A percentile compares a stretch with the other conserved stretches of the same genome.
Evolutionary conservation across 2,329 filamentous ascomycete species (phyloP).

Genomic region (Sordariomycetes sp.): DNA sequence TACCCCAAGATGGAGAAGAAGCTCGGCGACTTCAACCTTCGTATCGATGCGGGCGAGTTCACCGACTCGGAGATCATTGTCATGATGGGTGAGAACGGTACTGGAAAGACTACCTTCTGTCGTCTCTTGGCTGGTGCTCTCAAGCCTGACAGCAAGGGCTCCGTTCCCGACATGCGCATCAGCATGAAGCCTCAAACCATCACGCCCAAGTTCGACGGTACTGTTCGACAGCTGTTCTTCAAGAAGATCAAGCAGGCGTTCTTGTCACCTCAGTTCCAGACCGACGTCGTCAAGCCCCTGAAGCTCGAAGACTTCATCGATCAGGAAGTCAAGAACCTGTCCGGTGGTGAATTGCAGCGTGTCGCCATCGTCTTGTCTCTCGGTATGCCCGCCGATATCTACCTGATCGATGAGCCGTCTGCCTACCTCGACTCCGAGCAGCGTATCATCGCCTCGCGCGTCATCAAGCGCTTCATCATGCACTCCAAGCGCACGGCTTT

Average conservation of each 20-base stretch:
- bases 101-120: slow-evolving; percentile 98
- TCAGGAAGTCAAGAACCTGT: slow-evolving; percentile 98
- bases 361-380: slow-evolving; percentile 97
- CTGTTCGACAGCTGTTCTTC: slow-evolving; percentile 96
- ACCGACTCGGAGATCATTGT: slow-evolving; percentile 98
- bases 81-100: slow-evolving; percentile 99
- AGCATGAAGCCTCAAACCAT: slow-evolving; percentile 99
- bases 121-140: slow-evolving; percentile 87
- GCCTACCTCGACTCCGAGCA: slow-evolving; percentile 98
- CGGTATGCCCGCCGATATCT: slow-evolving; percentile 92
- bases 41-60: slow-evolving; percentile 74
- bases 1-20: slow-evolving; percentile 94
- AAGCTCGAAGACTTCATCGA: slow-evolving; percentile 99
- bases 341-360: slow-evolving; percentile 98
- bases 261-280: slow-evolving; percentile 96
- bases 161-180: slow-evolving; percentile 90
- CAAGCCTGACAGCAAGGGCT: slow-evolving; percentile 73
- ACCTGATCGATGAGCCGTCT: slow-evolving; percentile 95
- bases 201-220: slow-evolving; percentile 95
- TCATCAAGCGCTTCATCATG: slow-evolving; percentile 99
- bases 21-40: slow-evolving; percentile 77
- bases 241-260: slow-evolving; percentile 99
- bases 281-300: slow-evolving; percentile 98
- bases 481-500: slow-evolving; percentile 99
- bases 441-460: slow-evolving; percentile 91